These are phyloP conservation scores for Aphanoascus verrucosus DNA, from an alignment of 2,329 filamentous ascomycete genomes.

Conservation along the genomic window DNA sequence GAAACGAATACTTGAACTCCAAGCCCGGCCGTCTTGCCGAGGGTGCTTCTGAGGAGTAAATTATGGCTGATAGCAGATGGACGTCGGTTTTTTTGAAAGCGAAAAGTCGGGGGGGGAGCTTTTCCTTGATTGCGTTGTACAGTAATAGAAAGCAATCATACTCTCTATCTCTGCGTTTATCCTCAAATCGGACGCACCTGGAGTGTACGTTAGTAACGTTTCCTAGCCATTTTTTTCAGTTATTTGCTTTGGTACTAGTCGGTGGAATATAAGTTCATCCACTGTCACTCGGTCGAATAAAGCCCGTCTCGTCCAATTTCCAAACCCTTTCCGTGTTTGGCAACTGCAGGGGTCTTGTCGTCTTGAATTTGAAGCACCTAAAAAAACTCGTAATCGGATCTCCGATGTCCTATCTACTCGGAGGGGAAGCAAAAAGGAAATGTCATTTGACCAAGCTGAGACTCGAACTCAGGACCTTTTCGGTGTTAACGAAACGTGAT, in stretches of 20 bases:
- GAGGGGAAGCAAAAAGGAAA: conserved; percentile 2
- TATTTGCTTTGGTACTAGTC: no score
- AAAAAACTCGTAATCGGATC: no score
- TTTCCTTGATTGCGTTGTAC: conserved; percentile 28
- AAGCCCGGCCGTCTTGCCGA: conserved; percentile 36
- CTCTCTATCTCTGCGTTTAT: not conserved
- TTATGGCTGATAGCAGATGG: not conserved
- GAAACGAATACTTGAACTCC: conserved; percentile 43
- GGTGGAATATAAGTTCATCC: no score
- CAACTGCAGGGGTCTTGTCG: no score
- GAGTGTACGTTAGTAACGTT: not conserved
- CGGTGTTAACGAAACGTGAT: conserved; percentile 15
- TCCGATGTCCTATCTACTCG: not conserved
- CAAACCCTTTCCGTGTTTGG: no score
- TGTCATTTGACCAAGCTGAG: conserved; percentile 14
- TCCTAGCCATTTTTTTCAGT: not conserved
- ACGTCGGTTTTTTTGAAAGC: not conserved
- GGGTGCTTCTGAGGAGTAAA: conserved; percentile 25
- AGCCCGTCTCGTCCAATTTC: no score
- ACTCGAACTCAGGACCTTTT: conserved; percentile 17
- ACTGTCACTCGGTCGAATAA: no score
- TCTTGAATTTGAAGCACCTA: no score
- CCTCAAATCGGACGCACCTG: not conserved
- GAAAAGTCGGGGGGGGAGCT: not conserved
- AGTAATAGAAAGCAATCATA: conserved; percentile 34